These are phyloP conservation scores for Chrysoporthe puriensis DNA, from an alignment of 2,329 filamentous ascomycete genomes.

Conservation along the genomic window DNA sequence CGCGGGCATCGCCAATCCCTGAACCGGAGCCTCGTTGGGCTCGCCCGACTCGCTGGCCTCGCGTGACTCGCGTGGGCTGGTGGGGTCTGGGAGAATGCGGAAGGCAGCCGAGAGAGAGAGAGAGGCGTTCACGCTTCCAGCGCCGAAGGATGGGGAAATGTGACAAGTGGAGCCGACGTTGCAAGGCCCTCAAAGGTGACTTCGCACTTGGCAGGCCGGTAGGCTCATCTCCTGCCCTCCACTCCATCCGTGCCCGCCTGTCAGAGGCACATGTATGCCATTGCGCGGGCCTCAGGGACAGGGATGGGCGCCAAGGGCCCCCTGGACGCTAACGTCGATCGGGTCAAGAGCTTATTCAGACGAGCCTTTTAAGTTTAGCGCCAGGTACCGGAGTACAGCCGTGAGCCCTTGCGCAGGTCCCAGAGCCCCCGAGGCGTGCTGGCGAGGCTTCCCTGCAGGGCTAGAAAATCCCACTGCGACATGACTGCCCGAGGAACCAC, in stretches of 20 bases:
- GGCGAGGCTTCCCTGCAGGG: neutral
- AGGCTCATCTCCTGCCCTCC: neutral
- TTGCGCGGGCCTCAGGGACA: neutral
- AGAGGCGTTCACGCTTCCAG: neutral
- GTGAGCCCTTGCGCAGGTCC: conserved; percentile 9
- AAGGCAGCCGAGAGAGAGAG: neutral
- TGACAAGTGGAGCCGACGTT: conserved; percentile 9
- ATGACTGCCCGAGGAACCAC: neutral
- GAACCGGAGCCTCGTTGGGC: too few species aligned
- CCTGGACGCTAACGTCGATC: neutral
- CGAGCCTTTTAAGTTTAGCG: conserved; percentile 9
- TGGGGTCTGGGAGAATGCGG: neutral
- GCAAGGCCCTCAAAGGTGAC: neutral
- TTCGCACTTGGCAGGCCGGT: too few species aligned
- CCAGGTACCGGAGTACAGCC: neutral
- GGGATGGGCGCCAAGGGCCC: neutral
- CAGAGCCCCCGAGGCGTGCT: neutral
- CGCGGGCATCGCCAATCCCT: too few species aligned
- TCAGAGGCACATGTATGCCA: neutral
- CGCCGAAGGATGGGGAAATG: neutral
- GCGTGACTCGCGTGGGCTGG: neutral
- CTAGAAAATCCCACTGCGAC: neutral
- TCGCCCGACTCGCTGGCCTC: neutral
- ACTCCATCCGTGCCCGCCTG: neutral
- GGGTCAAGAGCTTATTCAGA: conserved; percentile 6